These are phyloP conservation scores for Dactylellina drechsleri DNA, from an alignment of 2,329 filamentous ascomycete genomes.

Conservation along the genomic window DNA sequence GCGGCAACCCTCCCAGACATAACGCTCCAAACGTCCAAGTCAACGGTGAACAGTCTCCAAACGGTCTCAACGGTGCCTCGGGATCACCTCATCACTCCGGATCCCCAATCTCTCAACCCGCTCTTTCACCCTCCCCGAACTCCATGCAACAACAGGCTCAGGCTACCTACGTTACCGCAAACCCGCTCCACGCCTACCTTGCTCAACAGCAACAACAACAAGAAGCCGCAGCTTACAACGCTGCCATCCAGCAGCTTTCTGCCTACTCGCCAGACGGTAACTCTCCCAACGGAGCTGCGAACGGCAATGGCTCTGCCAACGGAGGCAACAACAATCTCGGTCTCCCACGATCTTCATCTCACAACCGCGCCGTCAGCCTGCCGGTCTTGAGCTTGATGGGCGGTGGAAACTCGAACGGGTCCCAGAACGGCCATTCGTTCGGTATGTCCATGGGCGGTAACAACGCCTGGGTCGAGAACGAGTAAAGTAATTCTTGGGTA, in stretches of 20 bases:
- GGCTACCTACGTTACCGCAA: slow-evolving; percentile 56
- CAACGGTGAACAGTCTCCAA: slow-evolving; percentile 59
- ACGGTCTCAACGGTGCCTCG: slow-evolving; percentile 55
- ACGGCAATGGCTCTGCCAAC: slow-evolving; percentile 61
- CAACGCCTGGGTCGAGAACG: slow-evolving; percentile 50
- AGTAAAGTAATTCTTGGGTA: slow-evolving; percentile 19
- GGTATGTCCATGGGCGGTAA: slow-evolving; percentile 58
- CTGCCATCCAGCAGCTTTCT: slow-evolving; percentile 80
- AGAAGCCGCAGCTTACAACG: slow-evolving; percentile 78
- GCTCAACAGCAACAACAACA: slow-evolving; percentile 78
- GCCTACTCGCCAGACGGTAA: slow-evolving; percentile 67
- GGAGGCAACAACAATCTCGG: slow-evolving; percentile 57
- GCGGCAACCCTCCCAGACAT: slow-evolving; percentile 94
- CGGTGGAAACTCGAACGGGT: slow-evolving; percentile 66
- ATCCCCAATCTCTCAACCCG: slow-evolving; percentile 46
- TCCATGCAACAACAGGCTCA: slow-evolving; percentile 56
- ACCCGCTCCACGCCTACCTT: slow-evolving; percentile 59
- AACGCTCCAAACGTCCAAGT: slow-evolving; percentile 56
- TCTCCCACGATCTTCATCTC: slow-evolving; percentile 66
- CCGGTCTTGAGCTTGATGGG: slow-evolving; percentile 75
- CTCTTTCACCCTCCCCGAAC: slow-evolving; percentile 56
- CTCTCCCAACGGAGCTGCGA: slow-evolving; percentile 53
- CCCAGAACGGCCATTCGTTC: slow-evolving; percentile 66
- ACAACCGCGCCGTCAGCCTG: slow-evolving; percentile 87
- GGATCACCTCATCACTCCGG: slow-evolving; percentile 40